Evolutionary conservation across 2,329 filamentous ascomycete species (phyloP).

Genomic region (Trichophyton verrucosum): DNA sequence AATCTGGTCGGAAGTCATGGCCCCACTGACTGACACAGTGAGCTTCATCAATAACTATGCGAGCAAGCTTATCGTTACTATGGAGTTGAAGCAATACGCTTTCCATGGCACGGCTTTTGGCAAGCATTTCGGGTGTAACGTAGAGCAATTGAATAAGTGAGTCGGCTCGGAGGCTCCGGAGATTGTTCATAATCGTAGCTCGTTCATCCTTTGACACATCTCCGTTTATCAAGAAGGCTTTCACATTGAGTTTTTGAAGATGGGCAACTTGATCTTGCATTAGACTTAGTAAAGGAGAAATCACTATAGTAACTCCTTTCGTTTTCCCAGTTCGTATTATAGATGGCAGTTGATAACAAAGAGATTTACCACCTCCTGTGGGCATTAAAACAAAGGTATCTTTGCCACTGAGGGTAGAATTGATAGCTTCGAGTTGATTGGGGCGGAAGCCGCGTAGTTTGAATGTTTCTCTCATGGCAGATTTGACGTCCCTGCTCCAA

Average conservation of each 20-base stretch:
- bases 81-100: slow-evolving; percentile 57
- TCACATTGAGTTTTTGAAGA: slow-evolving; percentile 59
- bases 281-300: slow-evolving; percentile 87
- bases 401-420: slow-evolving; percentile 73
- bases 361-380: slow-evolving; percentile 88
- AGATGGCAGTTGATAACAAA: slow-evolving; percentile 91
- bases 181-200: slow-evolving; percentile 50
- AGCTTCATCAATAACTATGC: slow-evolving; percentile 95
- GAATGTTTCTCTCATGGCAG: slow-evolving; percentile 70
- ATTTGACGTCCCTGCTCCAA: slow-evolving; percentile 79
- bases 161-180: slow-evolving; percentile 55
- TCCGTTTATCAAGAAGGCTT: slow-evolving; percentile 70
- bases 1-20: slow-evolving; percentile 93
- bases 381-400: slow-evolving; percentile 97
- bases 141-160: slow-evolving; percentile 77
- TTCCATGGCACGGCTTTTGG: slow-evolving; percentile 60
- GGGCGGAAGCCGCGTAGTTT: slow-evolving; percentile 74
- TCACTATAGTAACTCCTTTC: slow-evolving; percentile 74
- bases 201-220: slow-evolving; percentile 55
- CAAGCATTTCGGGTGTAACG: slow-evolving; percentile 93
- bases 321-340: slow-evolving; percentile 71
- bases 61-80: slow-evolving; percentile 58
- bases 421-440: slow-evolving; percentile 91
- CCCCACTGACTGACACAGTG: slow-evolving; percentile 99
- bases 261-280: slow-evolving; percentile 97